Evolutionary conservation across 371 early-diverging fungal genomes (phyloP).

Genomic region (Mortierella sp.): DNA sequence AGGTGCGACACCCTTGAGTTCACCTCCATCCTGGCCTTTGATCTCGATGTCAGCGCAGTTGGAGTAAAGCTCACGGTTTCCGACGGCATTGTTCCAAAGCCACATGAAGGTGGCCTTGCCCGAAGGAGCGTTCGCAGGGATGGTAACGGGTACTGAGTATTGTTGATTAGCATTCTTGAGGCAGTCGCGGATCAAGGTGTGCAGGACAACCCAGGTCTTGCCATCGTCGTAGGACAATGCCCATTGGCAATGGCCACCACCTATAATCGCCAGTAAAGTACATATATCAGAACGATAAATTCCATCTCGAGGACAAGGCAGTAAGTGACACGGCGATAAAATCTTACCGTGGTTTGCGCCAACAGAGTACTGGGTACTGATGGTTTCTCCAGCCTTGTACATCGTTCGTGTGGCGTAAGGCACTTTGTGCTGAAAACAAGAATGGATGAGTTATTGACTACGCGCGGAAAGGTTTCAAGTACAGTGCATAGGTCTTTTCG

Average conservation of each 20-base stretch:
- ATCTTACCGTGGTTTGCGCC: too few relatives aligned
- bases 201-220: constrained; percentile 67
- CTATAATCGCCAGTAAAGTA: too few relatives aligned
- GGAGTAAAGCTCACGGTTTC: constrained; percentile 75
- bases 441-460: too few relatives aligned
- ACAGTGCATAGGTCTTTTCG: too few relatives aligned
- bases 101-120: constrained; percentile 50
- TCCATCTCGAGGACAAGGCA: too few relatives aligned
- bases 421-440: neutral
- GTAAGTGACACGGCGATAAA: too few relatives aligned
- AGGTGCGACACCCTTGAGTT: constrained; percentile 13
- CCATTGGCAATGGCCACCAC: constrained; percentile 78
- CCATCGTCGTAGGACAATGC: constrained; percentile 72
- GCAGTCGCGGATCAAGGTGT: constrained; percentile 60
- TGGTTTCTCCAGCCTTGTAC: constrained; percentile 41
- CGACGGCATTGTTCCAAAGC: constrained; percentile 65
- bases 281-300: too few relatives aligned
- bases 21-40: constrained; percentile 30
- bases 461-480: too few relatives aligned
- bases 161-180: constrained; percentile 24
- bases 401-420: constrained; percentile 5
- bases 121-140: constrained; percentile 62
- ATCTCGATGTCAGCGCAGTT: constrained; percentile 76
- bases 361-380: constrained; percentile 25
- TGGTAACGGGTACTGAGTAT: constrained; percentile 49